phyloP scores from a whole-genome alignment of 306 rosid species.

The Adenanthera pavonina region DNA sequence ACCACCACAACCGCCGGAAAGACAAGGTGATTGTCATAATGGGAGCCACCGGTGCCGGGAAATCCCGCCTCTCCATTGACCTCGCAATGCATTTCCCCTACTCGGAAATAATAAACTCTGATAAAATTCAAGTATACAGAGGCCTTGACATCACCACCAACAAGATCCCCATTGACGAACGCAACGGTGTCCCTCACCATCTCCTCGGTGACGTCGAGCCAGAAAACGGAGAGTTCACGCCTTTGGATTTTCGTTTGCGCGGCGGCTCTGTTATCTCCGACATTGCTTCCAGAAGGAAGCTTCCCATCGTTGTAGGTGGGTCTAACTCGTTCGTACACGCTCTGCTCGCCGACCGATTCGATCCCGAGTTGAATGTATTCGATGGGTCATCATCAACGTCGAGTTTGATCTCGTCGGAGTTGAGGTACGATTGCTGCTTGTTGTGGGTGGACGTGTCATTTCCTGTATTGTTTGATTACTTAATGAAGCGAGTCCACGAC shows the following conservation, averaged over 20 bases:
- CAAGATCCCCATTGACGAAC: constrained; percentile 67
- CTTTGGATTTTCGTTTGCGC: constrained; percentile 58
- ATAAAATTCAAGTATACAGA: constrained; percentile 82
- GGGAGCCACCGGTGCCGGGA: constrained; percentile 93
- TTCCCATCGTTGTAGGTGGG: constrained; percentile 84
- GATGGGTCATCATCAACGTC: constrained; percentile 5
- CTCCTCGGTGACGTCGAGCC: constrained; percentile 77
- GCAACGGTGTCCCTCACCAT: constrained; percentile 69
- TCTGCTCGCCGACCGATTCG: constrained; percentile 54
- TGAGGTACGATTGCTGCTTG: constrained; percentile 80
- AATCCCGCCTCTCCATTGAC: constrained; percentile 85
- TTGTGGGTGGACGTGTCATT: constrained; percentile 81
- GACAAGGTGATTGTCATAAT: constrained; percentile 75
- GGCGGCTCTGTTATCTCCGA: constrained; percentile 49
- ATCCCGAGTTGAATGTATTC: constrained; percentile 53
- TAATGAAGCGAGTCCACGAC: constrained; percentile 76
- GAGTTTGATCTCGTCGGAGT: constrained; percentile 48
- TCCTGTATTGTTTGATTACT: constrained; percentile 54
- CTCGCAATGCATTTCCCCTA: constrained; percentile 68
- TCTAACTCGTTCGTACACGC: constrained; percentile 89
- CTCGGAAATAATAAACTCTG: constrained; percentile 80
- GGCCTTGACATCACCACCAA: constrained; percentile 91
- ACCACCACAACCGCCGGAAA: constrained; percentile 41
- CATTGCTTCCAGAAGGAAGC: constrained; percentile 46
- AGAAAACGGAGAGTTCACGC: constrained; percentile 49